These are phyloP conservation scores for Capsicum rhomboideum DNA, from an alignment of 257 asterid genomes.

Conservation along the genomic window DNA sequence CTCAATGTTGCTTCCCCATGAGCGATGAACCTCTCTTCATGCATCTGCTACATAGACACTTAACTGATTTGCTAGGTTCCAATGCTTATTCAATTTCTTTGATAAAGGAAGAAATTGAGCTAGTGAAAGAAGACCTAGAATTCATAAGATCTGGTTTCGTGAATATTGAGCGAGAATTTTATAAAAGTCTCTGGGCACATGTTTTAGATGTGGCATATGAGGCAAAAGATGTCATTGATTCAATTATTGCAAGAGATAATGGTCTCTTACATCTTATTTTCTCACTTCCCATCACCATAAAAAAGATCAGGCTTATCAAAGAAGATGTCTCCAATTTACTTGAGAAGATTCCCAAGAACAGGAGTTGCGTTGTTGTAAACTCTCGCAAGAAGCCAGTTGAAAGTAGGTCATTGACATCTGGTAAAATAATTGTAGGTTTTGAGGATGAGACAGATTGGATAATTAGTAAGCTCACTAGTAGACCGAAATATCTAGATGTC, in stretches of 20 bases:
- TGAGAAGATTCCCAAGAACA: background rate
- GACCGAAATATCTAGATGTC: background rate
- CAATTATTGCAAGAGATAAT: background rate
- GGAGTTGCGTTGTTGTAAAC: background rate
- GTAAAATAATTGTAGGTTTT: background rate
- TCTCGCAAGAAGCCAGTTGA: background rate
- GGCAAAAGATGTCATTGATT: background rate
- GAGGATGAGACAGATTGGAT: background rate
- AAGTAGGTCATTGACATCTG: background rate
- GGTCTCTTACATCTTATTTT: background rate
- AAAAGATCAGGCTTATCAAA: background rate
- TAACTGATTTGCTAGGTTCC: no score
- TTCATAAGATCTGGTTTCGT: no score
- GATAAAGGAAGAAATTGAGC: no score
- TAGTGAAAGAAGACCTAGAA: no score
- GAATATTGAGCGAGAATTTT: background rate
- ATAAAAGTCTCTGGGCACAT: background rate
- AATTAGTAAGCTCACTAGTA: background rate
- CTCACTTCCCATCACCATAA: background rate
- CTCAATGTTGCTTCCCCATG: no score
- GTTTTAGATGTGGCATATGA: background rate
- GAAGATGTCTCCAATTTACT: background rate
- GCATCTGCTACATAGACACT: no score
- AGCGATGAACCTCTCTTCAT: no score
- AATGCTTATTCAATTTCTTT: no score